These are phyloP conservation scores for Phoenix roebelenii DNA, from an alignment of 176 grass and related monocot genomes.

Conservation along the genomic window DNA sequence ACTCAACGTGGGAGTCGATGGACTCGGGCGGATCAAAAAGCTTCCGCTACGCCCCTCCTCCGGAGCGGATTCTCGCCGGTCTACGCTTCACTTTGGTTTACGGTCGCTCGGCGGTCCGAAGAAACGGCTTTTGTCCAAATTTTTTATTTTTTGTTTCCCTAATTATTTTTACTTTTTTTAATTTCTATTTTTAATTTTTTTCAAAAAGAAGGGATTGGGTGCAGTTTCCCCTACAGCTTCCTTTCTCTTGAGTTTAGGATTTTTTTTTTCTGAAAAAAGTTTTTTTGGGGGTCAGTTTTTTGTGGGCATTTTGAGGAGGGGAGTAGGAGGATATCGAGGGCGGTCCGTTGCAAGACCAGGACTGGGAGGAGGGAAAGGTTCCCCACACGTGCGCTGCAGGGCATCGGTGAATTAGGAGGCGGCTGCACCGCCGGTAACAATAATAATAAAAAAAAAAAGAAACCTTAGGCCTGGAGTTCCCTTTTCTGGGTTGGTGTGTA, in stretches of 20 bases:
- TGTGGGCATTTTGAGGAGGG: not conserved
- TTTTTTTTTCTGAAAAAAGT: not conserved
- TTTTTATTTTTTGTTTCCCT: too few species aligned
- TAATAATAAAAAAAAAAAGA: not conserved
- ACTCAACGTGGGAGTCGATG: too few species aligned
- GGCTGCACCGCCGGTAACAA: not conserved
- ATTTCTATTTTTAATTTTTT: not conserved
- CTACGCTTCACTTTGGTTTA: too few species aligned
- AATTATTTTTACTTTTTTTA: too few species aligned
- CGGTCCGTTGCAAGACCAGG: not conserved
- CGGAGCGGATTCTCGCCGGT: too few species aligned
- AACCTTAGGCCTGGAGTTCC: not conserved
- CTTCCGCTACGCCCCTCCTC: too few species aligned
- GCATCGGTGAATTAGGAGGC: not conserved
- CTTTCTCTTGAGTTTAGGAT: too few species aligned
- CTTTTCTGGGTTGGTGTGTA: not conserved
- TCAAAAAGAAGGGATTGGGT: not conserved
- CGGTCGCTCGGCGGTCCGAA: too few species aligned
- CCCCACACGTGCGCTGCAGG: not conserved
- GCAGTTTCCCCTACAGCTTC: constrained; percentile 22
- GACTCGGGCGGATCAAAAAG: too few species aligned
- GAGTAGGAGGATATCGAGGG: not conserved
- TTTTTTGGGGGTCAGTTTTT: too few species aligned
- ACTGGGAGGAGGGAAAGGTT: not conserved
- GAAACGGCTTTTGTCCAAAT: too few species aligned